Conservation (phyloP, 306 rosid species). For the Cucumis hystrix region DNA sequence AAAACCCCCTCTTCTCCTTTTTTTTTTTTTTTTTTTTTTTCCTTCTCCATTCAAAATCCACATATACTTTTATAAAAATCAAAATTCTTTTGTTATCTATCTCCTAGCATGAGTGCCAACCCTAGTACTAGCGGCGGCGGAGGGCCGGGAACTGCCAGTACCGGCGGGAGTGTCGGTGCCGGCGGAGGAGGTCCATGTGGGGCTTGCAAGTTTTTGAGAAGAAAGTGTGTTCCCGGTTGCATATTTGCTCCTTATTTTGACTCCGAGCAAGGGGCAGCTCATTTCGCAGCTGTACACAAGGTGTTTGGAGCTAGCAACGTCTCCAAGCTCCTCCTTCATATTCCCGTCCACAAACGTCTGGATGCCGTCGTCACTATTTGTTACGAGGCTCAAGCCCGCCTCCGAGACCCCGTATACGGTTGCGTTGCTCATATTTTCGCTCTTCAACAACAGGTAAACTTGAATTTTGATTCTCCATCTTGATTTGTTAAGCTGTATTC, state of each 20-base stretch:
- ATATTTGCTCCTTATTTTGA: constrained; percentile 91
- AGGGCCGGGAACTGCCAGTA: background rate
- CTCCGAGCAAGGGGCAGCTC: constrained; percentile 80
- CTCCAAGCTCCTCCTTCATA: constrained; percentile 60
- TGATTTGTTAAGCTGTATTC: background rate
- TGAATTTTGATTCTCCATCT: background rate
- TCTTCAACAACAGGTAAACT: constrained; percentile 85
- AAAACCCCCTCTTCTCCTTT: constrained; percentile 6
- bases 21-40: too few relatives aligned
- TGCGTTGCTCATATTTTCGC: constrained; percentile 87
- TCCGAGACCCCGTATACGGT: constrained; percentile 82
- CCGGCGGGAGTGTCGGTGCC: background rate
- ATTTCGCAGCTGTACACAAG: constrained; percentile 89
- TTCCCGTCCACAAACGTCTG: constrained; percentile 61
- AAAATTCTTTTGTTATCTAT: background rate
- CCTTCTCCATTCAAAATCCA: background rate
- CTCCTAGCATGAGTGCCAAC: constrained; percentile 38
- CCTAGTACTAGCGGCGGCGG: constrained; percentile 23
- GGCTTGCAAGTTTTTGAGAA: constrained; percentile 75
- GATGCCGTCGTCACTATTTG: constrained; percentile 88
- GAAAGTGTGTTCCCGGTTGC: constrained; percentile 73
- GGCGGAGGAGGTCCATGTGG: constrained; percentile 72
- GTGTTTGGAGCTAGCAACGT: constrained; percentile 96
- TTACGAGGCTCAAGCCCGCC: constrained; percentile 81
- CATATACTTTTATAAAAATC: background rate